These are phyloP conservation scores for Plantago elongata DNA, from an alignment of 257 asterid species.

Conservation along the genomic window DNA sequence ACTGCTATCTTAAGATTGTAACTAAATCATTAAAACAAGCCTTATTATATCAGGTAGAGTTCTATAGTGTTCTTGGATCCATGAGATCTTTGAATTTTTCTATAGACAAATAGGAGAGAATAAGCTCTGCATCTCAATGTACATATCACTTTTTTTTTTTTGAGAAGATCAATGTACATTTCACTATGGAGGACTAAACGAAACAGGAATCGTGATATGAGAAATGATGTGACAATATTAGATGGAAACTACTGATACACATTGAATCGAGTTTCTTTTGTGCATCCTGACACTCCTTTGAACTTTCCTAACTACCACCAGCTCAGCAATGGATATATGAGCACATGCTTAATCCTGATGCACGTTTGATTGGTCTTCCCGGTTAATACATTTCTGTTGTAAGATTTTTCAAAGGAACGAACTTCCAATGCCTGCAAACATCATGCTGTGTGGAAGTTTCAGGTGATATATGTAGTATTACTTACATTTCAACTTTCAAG, in stretches of 20 bases:
- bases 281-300: conserved; percentile 28
- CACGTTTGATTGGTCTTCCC: background rate
- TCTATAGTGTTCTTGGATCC: too few relatives aligned
- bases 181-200: conserved; percentile 24
- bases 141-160: background rate
- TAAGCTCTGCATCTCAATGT: too few relatives aligned
- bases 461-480: too few relatives aligned
- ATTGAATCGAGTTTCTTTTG: conserved; percentile 27
- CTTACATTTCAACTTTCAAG: too few relatives aligned
- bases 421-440: conserved; percentile 25
- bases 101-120: background rate
- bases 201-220: conserved; percentile 14
- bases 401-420: conserved; percentile 28
- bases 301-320: conserved; percentile 28
- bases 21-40: conserved; percentile 18
- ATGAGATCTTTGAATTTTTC: background rate
- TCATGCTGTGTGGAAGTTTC: conserved; percentile 22
- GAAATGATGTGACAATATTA: conserved; percentile 18
- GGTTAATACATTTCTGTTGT: conserved; percentile 6
- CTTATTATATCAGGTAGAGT: conserved; percentile 20
- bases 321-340: conserved; percentile 17
- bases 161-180: conserved; percentile 26
- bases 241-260: conserved; percentile 20
- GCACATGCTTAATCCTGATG: conserved; percentile 14
- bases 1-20: background rate